Evolutionary conservation across 176 grass and related monocot genomes (phyloP).

Genomic region (Luzula sylvatica): DNA sequence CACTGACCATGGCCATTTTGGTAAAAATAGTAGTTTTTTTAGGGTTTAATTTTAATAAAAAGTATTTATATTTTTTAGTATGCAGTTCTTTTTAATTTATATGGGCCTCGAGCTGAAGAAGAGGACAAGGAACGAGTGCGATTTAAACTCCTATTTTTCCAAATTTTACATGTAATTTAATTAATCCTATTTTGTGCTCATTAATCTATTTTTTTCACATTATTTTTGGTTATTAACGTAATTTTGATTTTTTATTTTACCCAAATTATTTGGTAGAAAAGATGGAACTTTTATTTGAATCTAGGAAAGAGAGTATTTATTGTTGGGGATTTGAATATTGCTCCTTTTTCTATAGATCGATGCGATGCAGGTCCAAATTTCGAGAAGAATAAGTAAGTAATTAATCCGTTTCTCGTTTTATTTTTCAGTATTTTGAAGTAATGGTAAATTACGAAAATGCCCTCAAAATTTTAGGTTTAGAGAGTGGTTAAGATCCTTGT

Average conservation of each 20-base stretch:
- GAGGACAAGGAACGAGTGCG: conserved; percentile 63
- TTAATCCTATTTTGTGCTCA: conserved; percentile 1
- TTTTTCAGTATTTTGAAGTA: neutral
- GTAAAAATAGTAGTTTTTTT: conserved; percentile 19
- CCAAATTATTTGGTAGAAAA: conserved; percentile 51
- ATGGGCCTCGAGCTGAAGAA: conserved; percentile 67
- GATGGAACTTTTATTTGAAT: conserved; percentile 58
- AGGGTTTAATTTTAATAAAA: neutral
- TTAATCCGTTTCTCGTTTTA: neutral
- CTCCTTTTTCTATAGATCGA: conserved; percentile 81
- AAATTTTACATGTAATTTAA: conserved; percentile 63
- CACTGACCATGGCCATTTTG: conserved; percentile 91
- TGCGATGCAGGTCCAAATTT: conserved; percentile 72
- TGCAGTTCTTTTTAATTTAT: conserved; percentile 91
- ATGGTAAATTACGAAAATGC: neutral
- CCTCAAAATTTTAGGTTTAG: conserved; percentile 48
- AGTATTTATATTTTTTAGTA: too few relatives aligned
- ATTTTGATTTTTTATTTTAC: conserved; percentile 9
- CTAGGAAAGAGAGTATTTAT: conserved; percentile 78
- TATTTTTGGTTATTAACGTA: too few relatives aligned
- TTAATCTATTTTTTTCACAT: conserved; percentile 4
- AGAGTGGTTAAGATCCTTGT: conserved; percentile 81
- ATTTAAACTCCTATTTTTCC: conserved; percentile 92
- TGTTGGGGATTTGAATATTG: conserved; percentile 97
- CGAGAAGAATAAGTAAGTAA: conserved; percentile 82